phyloP scores from a whole-genome alignment of 1,139 yeast species.

The Hansenula lynferdii region DNA sequence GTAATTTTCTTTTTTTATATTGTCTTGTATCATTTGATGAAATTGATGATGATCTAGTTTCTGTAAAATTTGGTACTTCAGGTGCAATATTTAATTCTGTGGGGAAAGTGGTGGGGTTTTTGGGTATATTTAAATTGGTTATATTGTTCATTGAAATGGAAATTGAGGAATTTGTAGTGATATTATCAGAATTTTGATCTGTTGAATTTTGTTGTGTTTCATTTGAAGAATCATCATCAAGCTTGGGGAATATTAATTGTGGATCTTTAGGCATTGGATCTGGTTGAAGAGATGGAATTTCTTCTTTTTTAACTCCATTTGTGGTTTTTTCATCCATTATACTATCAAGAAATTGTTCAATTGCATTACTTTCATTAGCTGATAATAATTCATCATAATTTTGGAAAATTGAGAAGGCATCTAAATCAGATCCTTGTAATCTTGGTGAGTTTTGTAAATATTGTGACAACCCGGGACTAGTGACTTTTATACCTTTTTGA shows the following conservation, averaged over 20 bases:
- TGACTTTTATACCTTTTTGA: neutral
- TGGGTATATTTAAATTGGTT: neutral
- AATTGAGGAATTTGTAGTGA: neutral
- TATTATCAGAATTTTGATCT: too few species aligned
- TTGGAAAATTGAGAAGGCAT: neutral
- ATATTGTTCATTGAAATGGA: neutral
- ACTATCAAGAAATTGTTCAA: slow-evolving; percentile 34
- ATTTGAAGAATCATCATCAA: too few species aligned
- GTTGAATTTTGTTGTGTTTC: too few species aligned
- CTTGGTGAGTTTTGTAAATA: slow-evolving; percentile 1
- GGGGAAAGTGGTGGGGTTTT: neutral
- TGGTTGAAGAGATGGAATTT: neutral
- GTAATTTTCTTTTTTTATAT: slow-evolving; percentile 37
- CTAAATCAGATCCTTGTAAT: slow-evolving; percentile 2
- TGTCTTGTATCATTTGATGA: slow-evolving; percentile 4
- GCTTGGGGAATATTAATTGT: too few species aligned
- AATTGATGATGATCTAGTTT: slow-evolving; percentile 27
- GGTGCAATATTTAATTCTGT: neutral
- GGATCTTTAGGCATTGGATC: neutral
- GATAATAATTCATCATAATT: slow-evolving; percentile 14
- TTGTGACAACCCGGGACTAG: neutral
- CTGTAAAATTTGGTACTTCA: slow-evolving; percentile 13
- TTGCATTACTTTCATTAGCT: slow-evolving; percentile 28
- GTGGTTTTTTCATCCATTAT: slow-evolving; percentile 26
- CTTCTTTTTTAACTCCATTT: neutral